Base-by-base conservation (phyloP, 768 basidiomycete genomes). In the Gloeopeniophorella convolvens region DNA sequence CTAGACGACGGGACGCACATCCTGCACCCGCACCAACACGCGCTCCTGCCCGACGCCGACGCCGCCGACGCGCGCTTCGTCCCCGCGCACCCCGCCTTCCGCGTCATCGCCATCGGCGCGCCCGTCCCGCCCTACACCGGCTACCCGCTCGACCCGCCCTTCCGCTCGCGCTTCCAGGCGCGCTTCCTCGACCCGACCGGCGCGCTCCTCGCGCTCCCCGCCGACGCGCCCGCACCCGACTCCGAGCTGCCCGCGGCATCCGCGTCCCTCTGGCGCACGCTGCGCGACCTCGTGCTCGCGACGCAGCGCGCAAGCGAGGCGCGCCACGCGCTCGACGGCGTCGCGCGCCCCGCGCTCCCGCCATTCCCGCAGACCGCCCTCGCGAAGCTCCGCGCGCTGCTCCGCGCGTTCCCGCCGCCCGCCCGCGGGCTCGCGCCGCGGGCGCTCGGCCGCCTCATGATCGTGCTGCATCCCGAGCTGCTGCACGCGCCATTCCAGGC, bases 1-100 rank as follows among this genome's bases (percentile, higher is more conserved):
- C 64, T 85, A 24, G 82, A 83, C 55, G 82, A 85, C 50, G 82
- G 82, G 28, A 80, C 80, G 2, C 81, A 83, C 56, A 82, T 85
- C 36, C 74, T 85, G 18, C 82, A 83, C 53, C 76, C 80, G 0
- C 76, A 79, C 49, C 76, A 80, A 24, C 77, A 75, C 57, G 69
- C 72, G 15, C 74, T 78, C 48, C 64, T 83, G 21, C 42, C 57
- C 6, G 7, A 61, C 24, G 21, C 50, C 1, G 50, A 47, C 16
- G 30, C 31, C n/a, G 28, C 62, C 31, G 59, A 62, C 0, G 74
- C 73, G 48, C 63, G 66, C 6, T 82, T 85, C 60, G 73, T 83
- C 21, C 79, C 80, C 9, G 82, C 82, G 1, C 81, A 83, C 66
- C 75, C 73, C 65, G 75, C 79, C 57, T 85, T 85, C 59, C 72